Percentiles rank a stretch among this genome's conserved stretches.
These are phyloP conservation scores for Penicillium decumbens DNA, from an alignment of 2,329 filamentous ascomycete genomes.

Conservation along the genomic window DNA sequence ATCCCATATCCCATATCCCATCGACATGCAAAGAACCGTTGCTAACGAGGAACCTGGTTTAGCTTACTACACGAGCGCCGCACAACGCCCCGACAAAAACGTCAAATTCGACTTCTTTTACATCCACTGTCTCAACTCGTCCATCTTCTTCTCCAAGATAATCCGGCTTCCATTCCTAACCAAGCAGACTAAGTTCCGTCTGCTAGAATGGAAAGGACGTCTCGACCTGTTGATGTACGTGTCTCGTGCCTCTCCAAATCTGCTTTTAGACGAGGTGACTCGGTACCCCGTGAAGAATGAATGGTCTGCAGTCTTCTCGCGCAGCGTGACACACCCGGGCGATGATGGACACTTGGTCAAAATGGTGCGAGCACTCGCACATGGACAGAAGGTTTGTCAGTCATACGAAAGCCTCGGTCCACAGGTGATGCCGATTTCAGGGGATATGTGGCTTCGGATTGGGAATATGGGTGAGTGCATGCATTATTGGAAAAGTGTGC, in stretches of 20 bases:
- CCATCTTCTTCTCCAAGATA: constrained; percentile 68
- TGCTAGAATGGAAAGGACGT: constrained; percentile 79
- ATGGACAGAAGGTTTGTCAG: constrained; percentile 54
- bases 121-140: constrained; percentile 72
- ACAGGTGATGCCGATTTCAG: constrained; percentile 35
- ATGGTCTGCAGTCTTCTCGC: constrained; percentile 46
- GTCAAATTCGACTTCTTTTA: constrained; percentile 78
- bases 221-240: constrained; percentile 70
- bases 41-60: not conserved
- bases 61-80: constrained; percentile 56
- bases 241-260: constrained; percentile 59
- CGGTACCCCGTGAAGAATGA: constrained; percentile 54
- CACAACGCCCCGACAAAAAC: constrained; percentile 60
- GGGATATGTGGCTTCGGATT: constrained; percentile 44
- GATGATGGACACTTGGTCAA: constrained; percentile 85
- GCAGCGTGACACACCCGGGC: constrained; percentile 41
- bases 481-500: not conserved
- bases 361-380: constrained; percentile 62
- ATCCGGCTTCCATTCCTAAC: constrained; percentile 58
- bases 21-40: not conserved
- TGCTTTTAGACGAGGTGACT: constrained; percentile 57
- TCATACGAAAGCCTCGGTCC: constrained; percentile 29
- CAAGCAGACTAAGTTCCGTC: constrained; percentile 59
- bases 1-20: too few relatives aligned
- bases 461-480: constrained; percentile 42